Evolutionary conservation across 2,329 filamentous ascomycete genomes (phyloP), one percentile per base, ranked within the genome.

Genomic region (Lasiodiplodia sp.): DNA sequence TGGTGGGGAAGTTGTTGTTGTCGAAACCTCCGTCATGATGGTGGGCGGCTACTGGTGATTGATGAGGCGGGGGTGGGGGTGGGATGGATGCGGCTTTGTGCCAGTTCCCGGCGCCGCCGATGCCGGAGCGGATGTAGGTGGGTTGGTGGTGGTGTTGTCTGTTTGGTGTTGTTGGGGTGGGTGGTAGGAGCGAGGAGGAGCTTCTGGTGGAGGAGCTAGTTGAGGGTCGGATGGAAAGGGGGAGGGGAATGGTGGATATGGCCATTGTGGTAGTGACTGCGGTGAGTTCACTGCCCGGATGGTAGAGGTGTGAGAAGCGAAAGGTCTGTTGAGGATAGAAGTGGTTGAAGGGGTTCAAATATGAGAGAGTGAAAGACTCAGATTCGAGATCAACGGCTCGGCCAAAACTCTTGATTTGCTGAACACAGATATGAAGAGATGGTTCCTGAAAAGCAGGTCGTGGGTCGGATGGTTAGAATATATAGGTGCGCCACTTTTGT

Each of bases 81-180:
- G 64, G 68, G 53, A 69, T 44, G 51, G 47, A 38, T 16, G 65
- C 38, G 44, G 68, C 69, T 68, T 73, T 74, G 66, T 71, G 73
- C 58, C 73, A 73, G 49, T 75, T 75, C 2, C 73, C 73, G 16
- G 69, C 70, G 34, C 73, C 73, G 14, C 73, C 73, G 31, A 74
- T 73, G 38, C 73, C 73, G 47, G 55, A 58, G 67, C 72, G 73
- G 55, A 71, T 66, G 58, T 73, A 74, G 34, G 69, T 64, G 57
- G 67, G 21, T 31, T 38, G 37, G 23, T 14, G 37, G 66, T 25
- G 44, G 53, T 31, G 28, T 16, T 31, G 52, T 47, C 44, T 23
- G 55, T 14, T 12, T 37, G 40, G 58, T 16, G 58, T n/a, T 49
- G 31, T 23, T n/a, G 53, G 25, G 11, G 28, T 38, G 53, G 38